Evolutionary conservation across 768 basidiomycete species (phyloP).

Genomic region (Tylopilus rubrobrunneus): DNA sequence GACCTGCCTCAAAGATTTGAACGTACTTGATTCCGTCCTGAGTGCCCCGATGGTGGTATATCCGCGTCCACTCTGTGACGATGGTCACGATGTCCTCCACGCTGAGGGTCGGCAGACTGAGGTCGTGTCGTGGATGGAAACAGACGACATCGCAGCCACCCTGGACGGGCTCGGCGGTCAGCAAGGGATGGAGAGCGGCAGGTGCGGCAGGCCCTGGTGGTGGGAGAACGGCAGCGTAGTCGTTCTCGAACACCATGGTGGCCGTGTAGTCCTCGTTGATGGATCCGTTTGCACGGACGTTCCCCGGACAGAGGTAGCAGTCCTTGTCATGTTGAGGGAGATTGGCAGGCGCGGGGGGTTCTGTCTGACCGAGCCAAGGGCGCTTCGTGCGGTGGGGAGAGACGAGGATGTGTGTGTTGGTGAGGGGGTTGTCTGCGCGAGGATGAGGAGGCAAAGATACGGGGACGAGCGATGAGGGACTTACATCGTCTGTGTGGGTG

Average conservation of each 20-base stretch:
- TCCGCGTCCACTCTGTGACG: slow-evolving; percentile 67
- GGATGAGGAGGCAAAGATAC: too few relatives aligned
- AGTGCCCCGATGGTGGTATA: slow-evolving; percentile 57
- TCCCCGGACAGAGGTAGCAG: slow-evolving; percentile 90
- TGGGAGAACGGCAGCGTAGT: slow-evolving; percentile 77
- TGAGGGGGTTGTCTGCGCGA: slow-evolving; percentile 72
- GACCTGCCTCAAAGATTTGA: slow-evolving; percentile 77
- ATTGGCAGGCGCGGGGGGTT: slow-evolving; percentile 49
- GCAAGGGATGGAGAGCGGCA: slow-evolving; percentile 51
- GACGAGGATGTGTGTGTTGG: slow-evolving; percentile 71
- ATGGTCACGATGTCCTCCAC: slow-evolving; percentile 56
- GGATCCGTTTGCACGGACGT: slow-evolving; percentile 66
- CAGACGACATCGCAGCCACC: slow-evolving; percentile 87
- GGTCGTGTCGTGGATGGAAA: slow-evolving; percentile 83
- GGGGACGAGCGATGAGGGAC: too few relatives aligned
- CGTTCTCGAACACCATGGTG: slow-evolving; percentile 74
- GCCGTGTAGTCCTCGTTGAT: slow-evolving; percentile 64
- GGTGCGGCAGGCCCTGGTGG: slow-evolving; percentile 55
- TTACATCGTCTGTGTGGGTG: slow-evolving; percentile 73
- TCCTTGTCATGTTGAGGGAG: slow-evolving; percentile 63
- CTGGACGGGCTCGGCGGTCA: slow-evolving; percentile 62
- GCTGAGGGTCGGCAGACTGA: slow-evolving; percentile 70
- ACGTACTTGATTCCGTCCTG: slow-evolving; percentile 74
- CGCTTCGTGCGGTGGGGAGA: slow-evolving; percentile 89
- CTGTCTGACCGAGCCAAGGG: slow-evolving; percentile 88